Evolutionary conservation across 192 early-diverging fungal species (phyloP), one percentile per base, ranked within the genome.

Genomic region (Coemansia sp.): DNA sequence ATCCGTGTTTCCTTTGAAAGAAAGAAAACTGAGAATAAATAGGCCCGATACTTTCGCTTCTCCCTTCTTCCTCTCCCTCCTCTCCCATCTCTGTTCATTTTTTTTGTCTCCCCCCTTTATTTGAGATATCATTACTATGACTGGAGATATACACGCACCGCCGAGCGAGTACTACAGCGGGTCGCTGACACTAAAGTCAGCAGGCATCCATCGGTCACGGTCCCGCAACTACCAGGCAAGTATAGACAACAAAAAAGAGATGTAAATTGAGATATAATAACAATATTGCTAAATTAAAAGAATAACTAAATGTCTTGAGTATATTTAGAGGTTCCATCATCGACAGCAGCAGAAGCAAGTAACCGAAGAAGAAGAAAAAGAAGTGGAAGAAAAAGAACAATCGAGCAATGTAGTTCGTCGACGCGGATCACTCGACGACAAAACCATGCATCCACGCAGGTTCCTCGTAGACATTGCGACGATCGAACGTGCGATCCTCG

Each of bases 401-500:
- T n/a, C n/a, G 24, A 46, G n/a, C n/a, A 47, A 42, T 17, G 25
- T 38, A 7, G 6, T 79, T 27, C 62, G 79, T 12, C 77, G 87
- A 25, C 86, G 87, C 35, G 87, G 84, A 17, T 89, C 87, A 41
- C 61, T 85, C 49, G 92, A 93, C 63, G 88, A 84, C 59, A 88
- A 86, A 65, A 47, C 85, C 40, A 64, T 49, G 43, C 85, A 87
- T 25, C 86, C 94, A 1, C 82, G 94, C 25, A 82, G 86, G 37
- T 95, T 96, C 73, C 72, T 96, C 12, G 89, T 98, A 46, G 91
- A 98, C 57, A 94, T 98, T 1, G 88, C 88, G 42, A 88, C 87
- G 57, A 94, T 94, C 3, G 88, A 93, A 42, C 85, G 89, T 56
- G 64, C 76, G 32, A 86, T 99, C 7, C 79, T 99, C 32, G 89